Base-by-base conservation (phyloP, 345 rosid species). In the Citrus sp. region DNA sequence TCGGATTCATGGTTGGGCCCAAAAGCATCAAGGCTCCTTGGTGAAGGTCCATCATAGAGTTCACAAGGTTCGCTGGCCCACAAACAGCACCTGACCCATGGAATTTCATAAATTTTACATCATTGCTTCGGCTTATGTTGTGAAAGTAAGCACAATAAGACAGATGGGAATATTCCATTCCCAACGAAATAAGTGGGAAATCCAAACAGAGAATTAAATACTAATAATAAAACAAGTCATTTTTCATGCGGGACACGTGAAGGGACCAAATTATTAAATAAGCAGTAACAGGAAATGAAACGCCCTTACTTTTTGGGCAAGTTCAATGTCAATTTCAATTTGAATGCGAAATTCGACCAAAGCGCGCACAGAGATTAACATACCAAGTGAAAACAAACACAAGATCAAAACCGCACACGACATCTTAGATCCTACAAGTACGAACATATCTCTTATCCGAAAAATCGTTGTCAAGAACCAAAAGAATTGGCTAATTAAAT, bases 1-100 rank as follows among this genome's bases (percentile, higher is more conserved):
- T 96, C 18, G 99, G 87, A 61, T 96, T 96, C 99, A 94, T 96
- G 30, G 99, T 96, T 54, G 99, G 99, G 24, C 99, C 98, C 0
- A 96, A 78, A 12, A 96, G 91, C 99, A 96, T 92, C 27, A 94
- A 62, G 8, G 93, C 21, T n/a, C 99, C 99, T 61, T 90, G 97
- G 76, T 88, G 95, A 12, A 96, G 93, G 77, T 92, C 98, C 99
- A 94, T 92, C 98, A 96, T 94, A 25, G 93, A 88, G 84, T 90
- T 92, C 87, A 96, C 93, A 18, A 94, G 83, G 81, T 84, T 86
- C 10, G 88, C 97, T 0, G 97, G 91, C 38, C 98, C 98, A 78
- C 98, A 94, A 34, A 92, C 91, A 28, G 98, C 99, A 14, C 99
- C 98, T 94, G 80, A 37, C 38, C 12, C 4, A 6, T 61, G 28